Conservation (phyloP, 768 basidiomycete genomes). For the Rhizopogon vinicolor region DNA sequence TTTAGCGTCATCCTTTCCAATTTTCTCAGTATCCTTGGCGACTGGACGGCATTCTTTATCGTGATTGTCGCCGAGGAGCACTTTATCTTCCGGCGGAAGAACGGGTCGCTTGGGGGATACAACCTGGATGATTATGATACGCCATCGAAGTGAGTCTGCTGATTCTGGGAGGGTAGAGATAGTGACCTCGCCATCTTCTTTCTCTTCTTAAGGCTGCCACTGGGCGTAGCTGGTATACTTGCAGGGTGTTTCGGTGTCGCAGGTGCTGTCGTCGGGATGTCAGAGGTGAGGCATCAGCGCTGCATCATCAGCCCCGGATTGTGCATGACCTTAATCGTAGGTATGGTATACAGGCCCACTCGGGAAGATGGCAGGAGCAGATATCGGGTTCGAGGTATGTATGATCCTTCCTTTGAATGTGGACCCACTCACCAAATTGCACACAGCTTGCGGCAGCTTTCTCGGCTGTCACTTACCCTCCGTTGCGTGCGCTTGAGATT, state of each 20-base stretch:
- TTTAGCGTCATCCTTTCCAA: constrained; percentile 39
- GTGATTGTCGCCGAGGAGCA: constrained; percentile 44
- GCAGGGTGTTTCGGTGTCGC: constrained; percentile 43
- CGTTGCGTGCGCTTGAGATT: constrained; percentile 48
- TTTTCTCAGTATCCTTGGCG: constrained; percentile 37
- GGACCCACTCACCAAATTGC: neutral
- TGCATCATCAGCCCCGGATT: neutral
- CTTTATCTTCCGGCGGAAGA: constrained; percentile 37
- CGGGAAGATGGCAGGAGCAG: constrained; percentile 41
- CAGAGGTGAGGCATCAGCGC: constrained; percentile 26
- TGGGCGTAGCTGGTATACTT: constrained; percentile 43
- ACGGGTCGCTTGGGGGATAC: constrained; percentile 44
- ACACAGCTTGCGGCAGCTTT: constrained; percentile 39
- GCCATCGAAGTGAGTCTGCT: constrained; percentile 26
- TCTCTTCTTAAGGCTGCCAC: constrained; percentile 31
- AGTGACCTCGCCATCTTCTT: neutral
- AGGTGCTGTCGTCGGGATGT: constrained; percentile 50
- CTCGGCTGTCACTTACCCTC: constrained; percentile 41
- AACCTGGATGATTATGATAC: constrained; percentile 45
- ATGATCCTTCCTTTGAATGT: neutral
- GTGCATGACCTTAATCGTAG: constrained; percentile 4
- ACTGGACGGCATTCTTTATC: constrained; percentile 45
- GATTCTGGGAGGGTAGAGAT: neutral
- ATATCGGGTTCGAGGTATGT: constrained; percentile 50
- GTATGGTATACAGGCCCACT: constrained; percentile 50